Base-by-base conservation (phyloP, 2,329 filamentous ascomycete genomes). In the Penicillium nordicum region DNA sequence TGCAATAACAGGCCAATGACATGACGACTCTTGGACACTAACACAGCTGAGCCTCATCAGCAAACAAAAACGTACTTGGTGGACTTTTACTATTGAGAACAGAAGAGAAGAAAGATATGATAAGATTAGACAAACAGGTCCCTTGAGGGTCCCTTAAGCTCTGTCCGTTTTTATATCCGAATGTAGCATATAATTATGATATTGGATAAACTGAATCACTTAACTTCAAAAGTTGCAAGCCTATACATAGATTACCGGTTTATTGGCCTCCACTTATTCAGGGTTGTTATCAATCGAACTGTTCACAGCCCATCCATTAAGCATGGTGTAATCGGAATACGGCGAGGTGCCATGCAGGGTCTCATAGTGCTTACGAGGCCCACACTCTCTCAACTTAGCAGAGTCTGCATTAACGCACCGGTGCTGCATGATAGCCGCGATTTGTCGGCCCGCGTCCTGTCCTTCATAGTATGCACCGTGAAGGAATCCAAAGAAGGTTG, bases 401-500 rank as follows among this genome's bases (percentile, higher is more conserved):
- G 56, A 58, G 8, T 63, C 42, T 25, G 45, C 47, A 45, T 61
- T 49, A 8, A 63, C 57, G 37, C 69, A 70, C 4, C 51, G 54
- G 16, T 60, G 36, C 43, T 65, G 58, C 52, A 71, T 53, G 36
- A 70, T 50, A 23, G 62, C 67, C 6, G 66, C 69, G 27, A 72
- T 62, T 27, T 68, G 61, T 30, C 74, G 69, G 0, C 79, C 84
- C 0, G 76, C 79, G 6, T 79, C 76, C 1, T 76, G 74, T 0
- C 84, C 84, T 63, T 86, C 83, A 37, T 78, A 84, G 71, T 77
- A 86, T 0, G 83, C 82, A 0, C 83, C 84, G 29, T 88, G 86
- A 66, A 88, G 62, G 69, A 85, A 88, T 0, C 86, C 86, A 69
- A 81, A 89, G 67, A 86, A 88, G 62, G 83, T 77, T 0, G 83